Base-by-base conservation (phyloP, 345 rosid species). In the Cardiospermum halicacabum region DNA sequence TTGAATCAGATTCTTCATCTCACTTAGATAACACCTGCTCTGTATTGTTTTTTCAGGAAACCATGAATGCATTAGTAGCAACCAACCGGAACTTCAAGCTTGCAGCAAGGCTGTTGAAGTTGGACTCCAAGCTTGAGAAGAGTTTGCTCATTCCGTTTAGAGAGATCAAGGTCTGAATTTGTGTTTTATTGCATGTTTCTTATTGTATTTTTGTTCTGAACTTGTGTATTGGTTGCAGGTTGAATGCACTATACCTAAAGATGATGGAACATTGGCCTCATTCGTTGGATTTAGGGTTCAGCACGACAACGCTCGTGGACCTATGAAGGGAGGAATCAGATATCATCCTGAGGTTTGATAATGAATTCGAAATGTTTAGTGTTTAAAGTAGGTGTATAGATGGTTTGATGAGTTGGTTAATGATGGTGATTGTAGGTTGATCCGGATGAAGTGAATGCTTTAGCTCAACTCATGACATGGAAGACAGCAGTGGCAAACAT, bases 321-420 rank as follows among this genome's bases (percentile, higher is more conserved):
- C 99, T 30, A 91, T 91, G 99, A 94, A 94, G 69, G 99, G 99
- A 63, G 99, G 97, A 49, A 94, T 94, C 78, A 78, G 99, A 91
- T 91, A 87, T 72, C 99, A 94, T 63, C 99, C 91, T 2, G 96
- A 94, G 97, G 97, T 89, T n/a, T n/a, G n/a, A n/a, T n/a, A n/a
- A n/a, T n/a, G n/a, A n/a, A n/a, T n/a, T n/a, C n/a, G n/a, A n/a
- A n/a, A n/a, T 72, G 57, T 8, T 59, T 65, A 31, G 45, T 47
- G 32, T 53, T 50, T 42, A 25, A 56, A n/a, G n/a, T n/a, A n/a
- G n/a, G n/a, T n/a, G n/a, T n/a, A n/a, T n/a, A n/a, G n/a, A n/a
- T n/a, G n/a, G n/a, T n/a, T n/a, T n/a, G n/a, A n/a, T n/a, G n/a
- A n/a, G n/a, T n/a, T n/a, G n/a, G n/a, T n/a, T n/a, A n/a, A n/a